Evolutionary conservation across 805 yeast genomes (phyloP), one percentile per base, ranked within the genome.

Genomic region (Metschnikowia kunwiensis): DNA sequence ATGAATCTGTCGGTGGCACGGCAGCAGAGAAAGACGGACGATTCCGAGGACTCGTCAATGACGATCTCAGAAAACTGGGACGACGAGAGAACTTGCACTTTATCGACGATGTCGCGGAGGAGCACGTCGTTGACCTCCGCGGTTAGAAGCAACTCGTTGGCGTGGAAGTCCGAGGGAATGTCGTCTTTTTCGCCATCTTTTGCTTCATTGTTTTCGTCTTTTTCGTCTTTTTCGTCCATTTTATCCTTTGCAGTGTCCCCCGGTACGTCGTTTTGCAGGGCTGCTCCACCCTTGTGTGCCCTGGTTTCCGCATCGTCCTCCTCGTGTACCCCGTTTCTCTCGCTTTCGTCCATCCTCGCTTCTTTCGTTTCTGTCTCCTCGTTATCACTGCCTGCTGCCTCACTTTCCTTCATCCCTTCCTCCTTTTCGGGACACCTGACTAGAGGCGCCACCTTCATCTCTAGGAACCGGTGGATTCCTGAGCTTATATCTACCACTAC

Each of bases 141-240:
- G 0, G 85, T 74, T 17, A 82, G 49, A 44, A 75, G 77, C 5
- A 81, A 36, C 53, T 81, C 87, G 47, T 68, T 29, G 14, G 27
- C 10, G 24, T 16, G 34, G 9, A 32, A 32, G 2, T 18, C 25
- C 6, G 7, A 7, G 16, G 22, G 13, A 6, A 2, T 14, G 1
- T 16, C 21, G 14, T 21, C 25, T 2, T 35, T 11, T 48, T 51
- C 21, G 36, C 9, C 23, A 17, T 35, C 24, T 7, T 34, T 33
- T 12, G 34, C 43, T 9, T 38, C 33, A 15, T 43, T 40, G 3
- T 30, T 13, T 14, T 36, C 42, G 20, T 5, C 30, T 10, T 15
- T 10, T 10, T 18, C 5, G 4, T n/a, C 7, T 7, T 18, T n/a
- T 9, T 27, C 24, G 20, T 15, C 24, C 7, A 12, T 18, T 19